Evolutionary conservation across 2,329 filamentous ascomycete species (phyloP).

Genomic region (Aspergillus fumigatiaffinis): DNA sequence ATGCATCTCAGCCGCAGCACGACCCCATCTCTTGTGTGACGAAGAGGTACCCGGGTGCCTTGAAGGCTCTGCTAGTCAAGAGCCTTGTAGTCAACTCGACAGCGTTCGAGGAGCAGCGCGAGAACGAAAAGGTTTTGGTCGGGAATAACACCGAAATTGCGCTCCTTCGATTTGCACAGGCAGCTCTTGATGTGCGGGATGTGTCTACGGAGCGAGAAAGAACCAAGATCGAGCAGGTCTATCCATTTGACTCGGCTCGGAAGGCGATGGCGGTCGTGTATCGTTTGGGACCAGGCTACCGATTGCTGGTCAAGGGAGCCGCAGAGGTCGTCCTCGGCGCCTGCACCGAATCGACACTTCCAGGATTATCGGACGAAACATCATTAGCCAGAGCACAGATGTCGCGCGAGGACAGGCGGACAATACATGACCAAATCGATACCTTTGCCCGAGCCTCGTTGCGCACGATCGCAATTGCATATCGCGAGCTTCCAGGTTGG

Average conservation of each 20-base stretch:
- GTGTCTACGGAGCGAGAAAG: constrained; percentile 61
- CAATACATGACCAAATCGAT: constrained; percentile 35
- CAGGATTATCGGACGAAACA: no score
- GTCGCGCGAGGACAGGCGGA: constrained; percentile 16
- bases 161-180: constrained; percentile 63
- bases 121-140: constrained; percentile 63
- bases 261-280: constrained; percentile 59
- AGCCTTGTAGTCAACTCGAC: constrained; percentile 56
- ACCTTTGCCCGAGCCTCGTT: constrained; percentile 55
- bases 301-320: constrained; percentile 47
- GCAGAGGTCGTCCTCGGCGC: constrained; percentile 43
- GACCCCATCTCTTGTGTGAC: constrained; percentile 22
- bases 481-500: constrained; percentile 67
- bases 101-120: constrained; percentile 70
- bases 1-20: constrained; percentile 4
- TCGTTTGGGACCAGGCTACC: constrained; percentile 36
- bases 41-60: background rate
- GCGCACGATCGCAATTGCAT: constrained; percentile 70
- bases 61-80: constrained; percentile 32
- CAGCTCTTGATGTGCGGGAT: constrained; percentile 61
- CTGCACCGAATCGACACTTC: constrained; percentile 9
- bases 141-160: constrained; percentile 77
- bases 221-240: constrained; percentile 60
- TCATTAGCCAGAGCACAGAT: no score
- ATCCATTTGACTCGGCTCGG: constrained; percentile 71